Evolutionary conservation across 2,329 filamentous ascomycete genomes (phyloP).

Genomic region (Trichoderma breve): DNA sequence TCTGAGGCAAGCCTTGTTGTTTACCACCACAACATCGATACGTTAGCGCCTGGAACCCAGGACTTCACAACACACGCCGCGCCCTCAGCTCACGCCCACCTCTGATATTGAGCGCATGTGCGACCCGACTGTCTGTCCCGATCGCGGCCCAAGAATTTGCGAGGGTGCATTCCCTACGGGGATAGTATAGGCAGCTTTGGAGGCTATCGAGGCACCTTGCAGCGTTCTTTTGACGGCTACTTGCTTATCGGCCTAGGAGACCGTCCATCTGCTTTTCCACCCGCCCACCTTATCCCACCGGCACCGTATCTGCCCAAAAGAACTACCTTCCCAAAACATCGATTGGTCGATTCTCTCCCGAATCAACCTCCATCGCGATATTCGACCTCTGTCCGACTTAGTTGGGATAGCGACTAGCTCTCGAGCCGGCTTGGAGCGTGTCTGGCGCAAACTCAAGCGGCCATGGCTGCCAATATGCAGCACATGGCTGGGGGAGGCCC

Average conservation of each 20-base stretch:
- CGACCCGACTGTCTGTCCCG: not conserved
- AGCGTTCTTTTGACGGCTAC: constrained; percentile 25
- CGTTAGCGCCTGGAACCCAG: not conserved
- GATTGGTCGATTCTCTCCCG: not conserved
- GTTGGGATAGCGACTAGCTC: not conserved
- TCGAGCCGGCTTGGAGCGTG: constrained; percentile 25
- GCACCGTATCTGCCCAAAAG: not conserved
- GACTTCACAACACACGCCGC: not conserved
- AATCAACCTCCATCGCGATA: not conserved
- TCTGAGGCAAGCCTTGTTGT: not conserved
- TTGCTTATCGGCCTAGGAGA: constrained; percentile 23
- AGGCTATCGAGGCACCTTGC: constrained; percentile 34
- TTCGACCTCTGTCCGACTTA: not conserved
- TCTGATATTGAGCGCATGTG: constrained; percentile 7
- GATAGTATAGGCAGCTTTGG: constrained; percentile 34
- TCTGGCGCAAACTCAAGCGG: constrained; percentile 35
- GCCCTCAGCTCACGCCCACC: not conserved
- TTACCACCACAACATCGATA: not conserved
- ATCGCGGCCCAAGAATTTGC: not conserved
- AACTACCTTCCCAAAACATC: not conserved
- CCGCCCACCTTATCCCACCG: not conserved
- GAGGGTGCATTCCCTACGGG: not conserved
- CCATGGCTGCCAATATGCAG: constrained; percentile 61
- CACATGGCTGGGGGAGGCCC: constrained; percentile 52
- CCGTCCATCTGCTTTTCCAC: not conserved